These are phyloP conservation scores for Musa troglodytarum DNA, from an alignment of 176 grass and related monocot genomes.

Conservation along the genomic window DNA sequence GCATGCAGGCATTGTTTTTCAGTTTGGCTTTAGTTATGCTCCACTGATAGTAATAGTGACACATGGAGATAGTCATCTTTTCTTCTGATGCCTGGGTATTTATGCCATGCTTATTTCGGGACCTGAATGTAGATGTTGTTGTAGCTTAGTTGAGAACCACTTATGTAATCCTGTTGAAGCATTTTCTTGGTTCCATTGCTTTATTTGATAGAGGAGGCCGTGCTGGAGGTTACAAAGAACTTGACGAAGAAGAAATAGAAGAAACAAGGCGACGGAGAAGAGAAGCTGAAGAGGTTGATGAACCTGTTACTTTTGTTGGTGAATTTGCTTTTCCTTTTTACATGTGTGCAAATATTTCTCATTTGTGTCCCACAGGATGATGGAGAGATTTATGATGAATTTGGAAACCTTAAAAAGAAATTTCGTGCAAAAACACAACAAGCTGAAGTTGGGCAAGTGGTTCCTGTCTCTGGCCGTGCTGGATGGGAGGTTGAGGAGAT, in stretches of 20 bases:
- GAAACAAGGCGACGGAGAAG: conserved; percentile 79
- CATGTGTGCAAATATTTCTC: neutral
- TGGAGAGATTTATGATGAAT: conserved; percentile 99
- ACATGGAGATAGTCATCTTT: too few relatives aligned
- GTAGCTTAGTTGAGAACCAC: neutral
- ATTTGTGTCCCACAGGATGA: conserved; percentile 55
- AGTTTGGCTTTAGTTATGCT: too few relatives aligned
- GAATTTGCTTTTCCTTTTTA: neutral
- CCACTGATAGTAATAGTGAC: too few relatives aligned
- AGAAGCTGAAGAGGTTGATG: conserved; percentile 83
- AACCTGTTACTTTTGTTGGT: neutral
- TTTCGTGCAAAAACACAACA: conserved; percentile 82
- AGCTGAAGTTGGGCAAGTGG: conserved; percentile 31
- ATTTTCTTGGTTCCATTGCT: neutral
- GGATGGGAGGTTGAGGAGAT: conserved; percentile 63
- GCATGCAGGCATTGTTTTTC: too few relatives aligned
- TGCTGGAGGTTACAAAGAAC: conserved; percentile 93
- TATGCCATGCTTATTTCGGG: neutral
- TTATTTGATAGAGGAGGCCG: conserved; percentile 62
- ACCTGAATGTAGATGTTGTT: neutral
- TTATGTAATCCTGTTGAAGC: neutral
- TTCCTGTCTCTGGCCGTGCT: conserved; percentile 63
- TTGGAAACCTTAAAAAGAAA: conserved; percentile 99
- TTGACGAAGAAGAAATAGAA: conserved; percentile 98
- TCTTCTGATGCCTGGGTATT: neutral